A percentile compares a stretch with the other conserved stretches of the same genome.
Conservation (phyloP, 257 asterid species). For the Cruciata laevipes region DNA sequence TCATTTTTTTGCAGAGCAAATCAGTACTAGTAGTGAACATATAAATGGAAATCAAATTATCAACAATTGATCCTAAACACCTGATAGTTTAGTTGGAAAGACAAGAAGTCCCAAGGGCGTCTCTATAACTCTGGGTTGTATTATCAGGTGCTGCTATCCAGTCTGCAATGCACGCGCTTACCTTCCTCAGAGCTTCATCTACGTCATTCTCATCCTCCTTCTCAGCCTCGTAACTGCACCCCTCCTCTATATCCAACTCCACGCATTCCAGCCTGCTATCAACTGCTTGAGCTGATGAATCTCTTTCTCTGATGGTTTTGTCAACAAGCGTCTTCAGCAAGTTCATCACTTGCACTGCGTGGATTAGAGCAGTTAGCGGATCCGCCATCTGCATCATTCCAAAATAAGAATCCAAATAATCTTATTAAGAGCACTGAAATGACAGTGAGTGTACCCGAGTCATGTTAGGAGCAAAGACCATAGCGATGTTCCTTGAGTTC, state of each 20-base stretch:
- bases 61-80: too few relatives aligned
- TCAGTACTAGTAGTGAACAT: too few relatives aligned
- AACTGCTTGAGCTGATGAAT: too few relatives aligned
- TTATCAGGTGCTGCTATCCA: conserved; percentile 10
- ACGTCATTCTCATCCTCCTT: conserved; percentile 15
- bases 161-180: conserved; percentile 12
- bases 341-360: conserved; percentile 92
- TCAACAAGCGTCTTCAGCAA: conserved; percentile 60
- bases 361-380: conserved; percentile 81
- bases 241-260: conserved; percentile 6
- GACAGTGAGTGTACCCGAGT: conserved; percentile 45
- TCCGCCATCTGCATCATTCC: conserved; percentile 70
- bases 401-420: neutral
- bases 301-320: conserved; percentile 44
- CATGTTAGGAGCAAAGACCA: conserved; percentile 96
- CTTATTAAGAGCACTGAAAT: too few relatives aligned
- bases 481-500: conserved; percentile 80
- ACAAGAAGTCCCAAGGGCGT: too few relatives aligned
- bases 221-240: conserved; percentile 26
- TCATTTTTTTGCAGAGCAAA: too few relatives aligned
- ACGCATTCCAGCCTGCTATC: too few relatives aligned
- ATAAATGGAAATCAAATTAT: too few relatives aligned
- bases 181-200: conserved; percentile 17
- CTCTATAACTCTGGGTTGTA: conserved; percentile 34
- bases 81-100: too few relatives aligned